These are phyloP conservation scores for Fraxinus anomala DNA, from an alignment of 257 asterid genomes.

Conservation along the genomic window DNA sequence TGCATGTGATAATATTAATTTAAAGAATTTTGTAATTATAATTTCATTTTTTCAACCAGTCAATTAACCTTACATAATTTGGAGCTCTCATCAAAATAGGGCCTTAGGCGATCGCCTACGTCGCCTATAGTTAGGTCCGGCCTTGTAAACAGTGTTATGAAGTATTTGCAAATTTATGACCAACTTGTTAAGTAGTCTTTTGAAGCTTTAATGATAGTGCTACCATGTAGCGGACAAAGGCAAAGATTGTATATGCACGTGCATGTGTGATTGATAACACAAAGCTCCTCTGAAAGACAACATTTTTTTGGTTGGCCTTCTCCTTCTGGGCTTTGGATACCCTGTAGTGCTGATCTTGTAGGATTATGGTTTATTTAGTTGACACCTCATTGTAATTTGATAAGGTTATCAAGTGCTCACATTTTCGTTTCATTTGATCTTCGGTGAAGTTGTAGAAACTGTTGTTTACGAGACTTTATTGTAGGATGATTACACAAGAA, in stretches of 20 bases:
- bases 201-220: background rate
- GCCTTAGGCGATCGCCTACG: too few species aligned
- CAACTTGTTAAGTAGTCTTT: background rate
- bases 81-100: too few species aligned
- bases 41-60: too few species aligned
- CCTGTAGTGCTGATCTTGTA: too few species aligned
- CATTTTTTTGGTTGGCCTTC: slow-evolving; percentile 1
- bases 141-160: background rate
- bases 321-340: background rate
- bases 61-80: too few species aligned
- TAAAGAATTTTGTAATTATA: too few species aligned
- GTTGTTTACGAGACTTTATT: slow-evolving; percentile 17
- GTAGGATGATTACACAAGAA: slow-evolving; percentile 88
- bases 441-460: background rate
- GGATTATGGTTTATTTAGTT: slow-evolving; percentile 15
- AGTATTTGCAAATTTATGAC: background rate
- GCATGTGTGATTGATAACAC: background rate
- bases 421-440: background rate
- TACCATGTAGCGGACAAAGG: background rate
- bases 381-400: background rate
- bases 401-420: background rate
- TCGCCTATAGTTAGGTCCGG: too few species aligned
- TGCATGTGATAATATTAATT: too few species aligned
- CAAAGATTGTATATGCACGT: background rate
- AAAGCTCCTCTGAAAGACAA: background rate